A percentile compares a stretch with the other conserved stretches of the same genome.
phyloP scores from a whole-genome alignment of 371 early-diverging fungal genomes.

The Mucor circinelloides region DNA sequence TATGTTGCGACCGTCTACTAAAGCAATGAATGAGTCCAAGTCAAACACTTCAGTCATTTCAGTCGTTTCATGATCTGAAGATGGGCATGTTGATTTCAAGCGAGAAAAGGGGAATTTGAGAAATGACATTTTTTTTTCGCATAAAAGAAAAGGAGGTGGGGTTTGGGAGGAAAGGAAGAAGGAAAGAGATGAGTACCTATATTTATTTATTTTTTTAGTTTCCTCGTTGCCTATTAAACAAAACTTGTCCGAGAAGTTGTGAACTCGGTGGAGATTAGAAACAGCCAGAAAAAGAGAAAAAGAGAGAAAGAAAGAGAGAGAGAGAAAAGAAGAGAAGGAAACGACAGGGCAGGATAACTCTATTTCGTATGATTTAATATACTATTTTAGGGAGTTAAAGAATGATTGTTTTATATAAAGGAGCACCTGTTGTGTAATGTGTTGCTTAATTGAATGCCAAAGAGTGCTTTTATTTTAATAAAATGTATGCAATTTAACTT shows the following conservation, averaged over 20 bases:
- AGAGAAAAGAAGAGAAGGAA: not conserved
- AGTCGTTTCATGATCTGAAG: conserved; percentile 19
- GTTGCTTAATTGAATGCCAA: not conserved
- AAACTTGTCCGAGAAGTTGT: not conserved
- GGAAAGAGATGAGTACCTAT: not conserved
- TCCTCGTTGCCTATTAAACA: not conserved
- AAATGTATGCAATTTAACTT: conserved; percentile 36
- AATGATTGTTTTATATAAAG: not conserved
- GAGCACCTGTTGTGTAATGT: not conserved
- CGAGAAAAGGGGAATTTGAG: conserved; percentile 10
- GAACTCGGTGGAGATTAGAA: not conserved
- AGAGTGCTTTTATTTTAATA: not conserved
- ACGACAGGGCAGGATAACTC: not conserved
- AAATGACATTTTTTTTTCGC: not conserved
- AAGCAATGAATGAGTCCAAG: conserved; percentile 29
- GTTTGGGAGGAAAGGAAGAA: not conserved
- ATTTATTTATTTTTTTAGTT: not conserved
- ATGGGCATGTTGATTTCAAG: conserved; percentile 6
- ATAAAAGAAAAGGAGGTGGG: not conserved
- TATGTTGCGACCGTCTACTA: conserved; percentile 34
- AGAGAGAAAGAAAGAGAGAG: not conserved
- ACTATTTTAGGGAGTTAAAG: conserved; percentile 4
- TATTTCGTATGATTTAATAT: not conserved
- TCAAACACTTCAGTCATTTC: conserved; percentile 43
- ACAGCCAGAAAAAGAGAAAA: not conserved